A percentile compares a stretch with the other conserved stretches of the same genome.
phyloP scores from a whole-genome alignment of 805 yeast genomes.

The Ogataea chonburiensis region DNA sequence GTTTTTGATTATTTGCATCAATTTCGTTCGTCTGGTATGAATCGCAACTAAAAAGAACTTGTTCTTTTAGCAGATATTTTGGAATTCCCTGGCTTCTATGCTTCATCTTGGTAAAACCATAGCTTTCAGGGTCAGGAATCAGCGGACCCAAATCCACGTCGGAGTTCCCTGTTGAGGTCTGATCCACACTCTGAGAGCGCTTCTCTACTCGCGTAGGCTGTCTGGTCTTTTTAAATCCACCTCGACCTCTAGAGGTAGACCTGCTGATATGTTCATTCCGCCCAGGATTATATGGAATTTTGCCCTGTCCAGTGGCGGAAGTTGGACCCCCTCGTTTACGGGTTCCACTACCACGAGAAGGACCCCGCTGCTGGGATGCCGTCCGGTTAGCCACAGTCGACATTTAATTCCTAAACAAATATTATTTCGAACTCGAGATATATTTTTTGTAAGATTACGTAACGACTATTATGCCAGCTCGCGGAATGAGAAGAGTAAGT shows the following conservation, averaged over 20 bases:
- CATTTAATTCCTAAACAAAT: constrained; percentile 5
- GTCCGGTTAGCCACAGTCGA: constrained; percentile 15
- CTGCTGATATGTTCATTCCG: constrained; percentile 5
- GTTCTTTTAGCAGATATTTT: constrained; percentile 34
- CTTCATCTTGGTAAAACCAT: constrained; percentile 29
- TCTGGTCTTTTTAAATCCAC: constrained; percentile 7
- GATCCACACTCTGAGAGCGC: neutral
- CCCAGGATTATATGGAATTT: constrained; percentile 7
- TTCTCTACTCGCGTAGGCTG: constrained; percentile 6
- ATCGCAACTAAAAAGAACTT: constrained; percentile 36
- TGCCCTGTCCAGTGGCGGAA: constrained; percentile 1
- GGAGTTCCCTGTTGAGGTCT: neutral
- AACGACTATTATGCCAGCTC: constrained; percentile 1
- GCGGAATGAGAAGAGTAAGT: constrained; percentile 26
- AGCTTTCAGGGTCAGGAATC: constrained; percentile 27
- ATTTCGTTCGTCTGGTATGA: constrained; percentile 47
- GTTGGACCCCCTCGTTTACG: constrained; percentile 3
- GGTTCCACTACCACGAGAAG: constrained; percentile 2
- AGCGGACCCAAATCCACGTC: constrained; percentile 31
- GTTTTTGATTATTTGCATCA: constrained; percentile 73
- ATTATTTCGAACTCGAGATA: constrained; percentile 1
- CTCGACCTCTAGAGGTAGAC: constrained; percentile 4
- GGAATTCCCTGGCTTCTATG: constrained; percentile 27
- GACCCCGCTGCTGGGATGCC: constrained; percentile 4
- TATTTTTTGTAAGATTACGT: neutral